Base-by-base conservation (phyloP, 352 stramenopile species). In the Phytopythium chamaehyphon region DNA sequence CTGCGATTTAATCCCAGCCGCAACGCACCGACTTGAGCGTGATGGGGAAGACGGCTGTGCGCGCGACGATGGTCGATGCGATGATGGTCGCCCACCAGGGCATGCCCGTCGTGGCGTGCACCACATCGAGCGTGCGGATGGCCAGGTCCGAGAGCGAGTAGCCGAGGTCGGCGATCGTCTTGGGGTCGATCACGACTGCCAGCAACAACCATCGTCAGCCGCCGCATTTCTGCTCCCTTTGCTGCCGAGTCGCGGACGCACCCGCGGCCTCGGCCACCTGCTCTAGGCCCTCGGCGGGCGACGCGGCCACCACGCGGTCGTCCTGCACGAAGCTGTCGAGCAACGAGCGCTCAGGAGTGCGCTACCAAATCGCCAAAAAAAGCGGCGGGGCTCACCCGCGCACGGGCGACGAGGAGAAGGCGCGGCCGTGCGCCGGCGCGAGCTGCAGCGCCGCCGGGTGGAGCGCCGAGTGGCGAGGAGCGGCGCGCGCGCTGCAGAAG, bases 31-130 rank as follows among this genome's bases (percentile, higher is more conserved):
- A 90, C 62, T 85, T 71, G 63, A 93, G 54, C 19, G 77, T 88
- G 52, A 95, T 65, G 12, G 85, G 86, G 39, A 95, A 76, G 50
- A 93, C 81, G 22, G 59, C 66, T 18, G 69, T 79, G 44, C 87
- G 83, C 37, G 90, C 76, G 16, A 69, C 65, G 55, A 95, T 60
- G n/a, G 84, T 95, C 37, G 82, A 89, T 14, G 72, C 80, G 15
- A 92, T 72, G 55, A 96, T 87, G 3, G 87, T 95, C 16, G 76
- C 80, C 87, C 85, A 95, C 87, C 85, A 95, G 21, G 83, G 83
- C 37, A 95, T 55, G n/a, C 81, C 83, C 18, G 85, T 90, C 15
- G 81, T 90, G 22, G 65, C 47, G 55, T 96, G 87, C 46, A 93
- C 75, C 18, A 78, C 36, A 52, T 92, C 81, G 24, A 96, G 67